Evolutionary conservation across 2,329 filamentous ascomycete species (phyloP).

Genomic region (Colletotrichum chlorophyti): DNA sequence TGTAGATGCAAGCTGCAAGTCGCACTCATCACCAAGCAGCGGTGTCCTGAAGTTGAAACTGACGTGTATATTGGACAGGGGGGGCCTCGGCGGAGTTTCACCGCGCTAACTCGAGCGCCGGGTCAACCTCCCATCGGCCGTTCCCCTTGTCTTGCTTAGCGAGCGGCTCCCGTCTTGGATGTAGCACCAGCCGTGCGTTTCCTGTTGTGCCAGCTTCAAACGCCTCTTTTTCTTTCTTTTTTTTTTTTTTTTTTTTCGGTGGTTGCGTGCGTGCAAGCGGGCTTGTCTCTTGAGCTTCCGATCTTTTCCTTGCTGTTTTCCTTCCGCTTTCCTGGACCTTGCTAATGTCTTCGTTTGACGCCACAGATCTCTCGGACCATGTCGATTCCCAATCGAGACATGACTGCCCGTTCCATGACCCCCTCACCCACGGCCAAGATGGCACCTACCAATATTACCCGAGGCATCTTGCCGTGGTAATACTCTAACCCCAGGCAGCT

Average conservation of each 20-base stretch:
- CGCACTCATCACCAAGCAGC: conserved; percentile 13
- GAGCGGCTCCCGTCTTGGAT: conserved; percentile 23
- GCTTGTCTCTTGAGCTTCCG: conserved; percentile 1
- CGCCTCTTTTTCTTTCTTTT: conserved; percentile 11
- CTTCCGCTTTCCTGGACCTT: conserved; percentile 5
- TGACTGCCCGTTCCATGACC: neutral
- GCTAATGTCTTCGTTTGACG: conserved; percentile 8
- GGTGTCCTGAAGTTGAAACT: conserved; percentile 30
- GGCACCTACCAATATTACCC: neutral
- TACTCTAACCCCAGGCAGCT: neutral
- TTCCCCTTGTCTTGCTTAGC: conserved; percentile 26
- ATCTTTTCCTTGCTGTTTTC: conserved; percentile 14
- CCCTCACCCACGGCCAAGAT: no score
- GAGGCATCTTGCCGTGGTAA: neutral
- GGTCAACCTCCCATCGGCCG: conserved; percentile 1
- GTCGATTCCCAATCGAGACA: conserved; percentile 6
- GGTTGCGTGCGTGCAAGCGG: neutral
- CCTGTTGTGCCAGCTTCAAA: conserved; percentile 8
- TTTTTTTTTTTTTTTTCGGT: no score
- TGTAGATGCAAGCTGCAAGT: conserved; percentile 15
- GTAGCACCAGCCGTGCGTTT: conserved; percentile 14
- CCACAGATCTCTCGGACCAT: conserved; percentile 15
- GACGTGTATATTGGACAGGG: conserved; percentile 25
- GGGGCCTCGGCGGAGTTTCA: conserved; percentile 4
- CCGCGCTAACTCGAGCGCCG: conserved; percentile 15